phyloP scores from a whole-genome alignment of 768 basidiomycete genomes.

The Suillus americanus region DNA sequence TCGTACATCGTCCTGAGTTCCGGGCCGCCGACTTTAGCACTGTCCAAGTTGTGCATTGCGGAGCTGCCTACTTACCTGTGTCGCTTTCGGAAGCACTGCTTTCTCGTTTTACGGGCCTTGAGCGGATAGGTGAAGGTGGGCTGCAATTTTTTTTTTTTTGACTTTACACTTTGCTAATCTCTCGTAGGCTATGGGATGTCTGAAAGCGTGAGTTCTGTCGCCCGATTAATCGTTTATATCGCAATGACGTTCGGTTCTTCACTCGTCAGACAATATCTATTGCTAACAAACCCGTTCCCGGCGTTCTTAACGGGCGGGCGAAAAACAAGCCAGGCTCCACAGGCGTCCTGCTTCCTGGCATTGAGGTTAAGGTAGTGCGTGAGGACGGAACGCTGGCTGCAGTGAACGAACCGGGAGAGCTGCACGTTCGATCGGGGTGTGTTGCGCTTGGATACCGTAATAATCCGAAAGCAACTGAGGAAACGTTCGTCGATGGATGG shows the following conservation, averaged over 20 bases:
- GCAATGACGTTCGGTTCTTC: slow-evolving; percentile 3
- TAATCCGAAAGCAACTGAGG: slow-evolving; percentile 62
- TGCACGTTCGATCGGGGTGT: slow-evolving; percentile 56
- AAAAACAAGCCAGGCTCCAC: slow-evolving; percentile 42
- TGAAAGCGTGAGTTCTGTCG: slow-evolving; percentile 48
- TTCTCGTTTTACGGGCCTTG: slow-evolving; percentile 34
- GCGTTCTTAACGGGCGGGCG: slow-evolving; percentile 43
- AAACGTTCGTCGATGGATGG: slow-evolving; percentile 73
- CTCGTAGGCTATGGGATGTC: slow-evolving; percentile 69
- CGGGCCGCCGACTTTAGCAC: slow-evolving; percentile 52
- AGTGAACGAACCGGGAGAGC: slow-evolving; percentile 62
- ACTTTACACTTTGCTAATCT: slow-evolving; percentile 6
- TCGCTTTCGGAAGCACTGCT: slow-evolving; percentile 46
- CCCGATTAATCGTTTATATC: neutral
- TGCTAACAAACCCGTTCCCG: slow-evolving; percentile 43
- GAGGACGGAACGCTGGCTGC: slow-evolving; percentile 58
- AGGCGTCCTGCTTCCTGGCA: slow-evolving; percentile 61
- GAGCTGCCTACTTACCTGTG: slow-evolving; percentile 69
- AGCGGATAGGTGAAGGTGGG: slow-evolving; percentile 47
- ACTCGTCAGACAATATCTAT: slow-evolving; percentile 53
- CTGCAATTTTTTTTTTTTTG: neutral
- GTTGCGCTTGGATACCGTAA: slow-evolving; percentile 72
- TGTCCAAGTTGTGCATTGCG: slow-evolving; percentile 43
- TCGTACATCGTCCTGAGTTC: slow-evolving; percentile 53
- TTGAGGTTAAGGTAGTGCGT: slow-evolving; percentile 61